Evolutionary conservation across 371 early-diverging fungal genomes (phyloP).

Genomic region (Gilbertella persicaria): DNA sequence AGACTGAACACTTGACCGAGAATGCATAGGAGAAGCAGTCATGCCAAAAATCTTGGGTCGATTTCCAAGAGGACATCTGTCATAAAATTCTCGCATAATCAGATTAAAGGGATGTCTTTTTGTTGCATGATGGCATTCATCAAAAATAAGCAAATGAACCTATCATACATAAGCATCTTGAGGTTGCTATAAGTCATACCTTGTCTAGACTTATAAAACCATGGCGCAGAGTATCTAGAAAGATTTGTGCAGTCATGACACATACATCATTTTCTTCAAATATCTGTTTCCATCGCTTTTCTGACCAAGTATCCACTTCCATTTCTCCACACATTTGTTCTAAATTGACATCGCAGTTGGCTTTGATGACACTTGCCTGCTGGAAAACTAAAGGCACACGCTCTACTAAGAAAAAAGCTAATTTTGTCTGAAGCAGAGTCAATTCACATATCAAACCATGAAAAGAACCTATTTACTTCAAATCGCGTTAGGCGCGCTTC

Average conservation of each 20-base stretch:
- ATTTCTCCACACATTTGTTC: constrained; percentile 68
- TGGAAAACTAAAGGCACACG: constrained; percentile 86
- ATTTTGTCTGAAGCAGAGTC: constrained; percentile 31
- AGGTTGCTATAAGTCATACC: constrained; percentile 41
- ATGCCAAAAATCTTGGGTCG: constrained; percentile 90
- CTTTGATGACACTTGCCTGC: constrained; percentile 72
- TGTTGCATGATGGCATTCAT: constrained; percentile 92
- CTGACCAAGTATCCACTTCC: constrained; percentile 65
- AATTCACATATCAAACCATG: not conserved
- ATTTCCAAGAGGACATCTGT: constrained; percentile 39
- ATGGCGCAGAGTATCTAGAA: constrained; percentile 73
- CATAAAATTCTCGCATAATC: constrained; percentile 86
- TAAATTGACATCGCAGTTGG: constrained; percentile 65
- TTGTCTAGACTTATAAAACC: constrained; percentile 66
- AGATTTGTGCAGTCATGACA: constrained; percentile 89
- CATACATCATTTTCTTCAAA: constrained; percentile 68
- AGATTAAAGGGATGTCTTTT: constrained; percentile 81
- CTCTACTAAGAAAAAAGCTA: constrained; percentile 85
- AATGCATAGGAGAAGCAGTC: constrained; percentile 88
- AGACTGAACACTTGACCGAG: constrained; percentile 41
- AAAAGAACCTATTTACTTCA: constrained; percentile 30
- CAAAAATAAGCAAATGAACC: constrained; percentile 85
- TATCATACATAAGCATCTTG: constrained; percentile 21
- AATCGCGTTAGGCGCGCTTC: constrained; percentile 28
- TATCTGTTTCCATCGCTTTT: constrained; percentile 58